Conservation (phyloP, 139 green algal species). For the Ettlia oleoabundans region DNA sequence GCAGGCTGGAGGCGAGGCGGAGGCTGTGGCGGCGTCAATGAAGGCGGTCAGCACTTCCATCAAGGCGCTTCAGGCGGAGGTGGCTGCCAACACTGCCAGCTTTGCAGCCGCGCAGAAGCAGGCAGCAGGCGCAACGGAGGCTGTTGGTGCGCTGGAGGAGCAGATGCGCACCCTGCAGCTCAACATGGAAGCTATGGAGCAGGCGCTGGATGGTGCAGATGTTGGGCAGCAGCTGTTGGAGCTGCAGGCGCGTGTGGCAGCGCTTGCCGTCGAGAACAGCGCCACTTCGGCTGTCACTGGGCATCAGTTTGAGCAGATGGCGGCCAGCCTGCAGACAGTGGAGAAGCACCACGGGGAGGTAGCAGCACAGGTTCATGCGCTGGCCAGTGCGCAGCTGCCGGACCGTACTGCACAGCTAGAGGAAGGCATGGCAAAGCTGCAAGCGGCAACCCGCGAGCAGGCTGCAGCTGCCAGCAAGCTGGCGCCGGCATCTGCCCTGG, state of each 20-base stretch:
- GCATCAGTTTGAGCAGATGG: background rate
- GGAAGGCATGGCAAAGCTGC: no score
- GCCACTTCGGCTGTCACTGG: background rate
- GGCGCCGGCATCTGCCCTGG: background rate
- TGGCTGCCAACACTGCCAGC: background rate
- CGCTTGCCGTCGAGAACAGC: background rate
- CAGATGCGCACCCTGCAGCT: conserved; percentile 30
- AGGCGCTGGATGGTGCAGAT: conserved; percentile 7
- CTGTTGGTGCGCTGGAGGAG: conserved; percentile 14
- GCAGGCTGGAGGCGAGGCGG: conserved; percentile 4
- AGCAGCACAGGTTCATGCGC: no score
- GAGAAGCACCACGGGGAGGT: no score
- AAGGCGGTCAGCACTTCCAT: background rate
- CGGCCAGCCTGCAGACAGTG: background rate
- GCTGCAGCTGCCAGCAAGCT: background rate
- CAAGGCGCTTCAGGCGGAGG: background rate
- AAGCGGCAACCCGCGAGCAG: no score
- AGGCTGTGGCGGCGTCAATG: background rate
- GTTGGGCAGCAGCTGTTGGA: conserved; percentile 1
- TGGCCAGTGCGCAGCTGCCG: no score
- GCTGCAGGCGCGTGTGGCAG: background rate
- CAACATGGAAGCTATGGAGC: conserved; percentile 13
- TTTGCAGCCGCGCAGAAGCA: background rate
- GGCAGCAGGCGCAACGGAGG: background rate
- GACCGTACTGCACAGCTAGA: no score